A percentile compares a stretch with the other conserved stretches of the same genome.
These are phyloP conservation scores for Lasiosphaeria ovina DNA, from an alignment of 495 filamentous ascomycete species.

Conservation along the genomic window DNA sequence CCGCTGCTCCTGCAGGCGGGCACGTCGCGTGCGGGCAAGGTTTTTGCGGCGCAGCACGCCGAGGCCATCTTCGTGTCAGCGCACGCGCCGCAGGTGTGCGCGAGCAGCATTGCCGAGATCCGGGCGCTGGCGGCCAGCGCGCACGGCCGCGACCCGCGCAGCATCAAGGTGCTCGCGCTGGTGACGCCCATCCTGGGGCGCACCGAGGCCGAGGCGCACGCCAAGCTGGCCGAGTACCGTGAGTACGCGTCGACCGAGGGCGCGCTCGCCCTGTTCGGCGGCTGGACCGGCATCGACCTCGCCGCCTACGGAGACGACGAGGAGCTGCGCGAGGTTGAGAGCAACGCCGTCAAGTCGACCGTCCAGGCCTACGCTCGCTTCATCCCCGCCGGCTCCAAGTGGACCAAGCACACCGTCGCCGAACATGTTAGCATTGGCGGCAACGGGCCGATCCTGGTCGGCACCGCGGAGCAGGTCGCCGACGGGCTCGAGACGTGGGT, in stretches of 20 bases:
- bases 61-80: conserved; percentile 56
- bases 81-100: conserved; percentile 45
- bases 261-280: conserved; percentile 57
- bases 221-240: conserved; percentile 48
- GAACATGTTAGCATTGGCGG: conserved; percentile 60
- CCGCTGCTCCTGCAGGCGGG: conserved; percentile 66
- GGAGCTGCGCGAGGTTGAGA: conserved; percentile 59
- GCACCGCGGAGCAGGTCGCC: conserved; percentile 46
- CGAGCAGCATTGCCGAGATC: conserved; percentile 51
- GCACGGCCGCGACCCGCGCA: conserved; percentile 45
- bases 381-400: conserved; percentile 48
- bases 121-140: conserved; percentile 40
- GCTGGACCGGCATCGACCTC: conserved; percentile 62
- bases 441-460: conserved; percentile 49
- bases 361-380: conserved; percentile 42
- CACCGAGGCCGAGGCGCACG: conserved; percentile 54
- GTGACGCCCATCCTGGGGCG: conserved; percentile 49
- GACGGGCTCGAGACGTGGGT: conserved; percentile 53
- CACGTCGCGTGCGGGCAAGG: conserved; percentile 59
- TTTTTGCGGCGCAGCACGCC: conserved; percentile 63
- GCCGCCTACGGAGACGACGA: conserved; percentile 52
- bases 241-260: conserved; percentile 58
- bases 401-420: conserved; percentile 62
- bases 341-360: conserved; percentile 56
- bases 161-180: conserved; percentile 54